Evolutionary conservation across 805 yeast species (phyloP).

Genomic region (Candida fluviatilis): DNA sequence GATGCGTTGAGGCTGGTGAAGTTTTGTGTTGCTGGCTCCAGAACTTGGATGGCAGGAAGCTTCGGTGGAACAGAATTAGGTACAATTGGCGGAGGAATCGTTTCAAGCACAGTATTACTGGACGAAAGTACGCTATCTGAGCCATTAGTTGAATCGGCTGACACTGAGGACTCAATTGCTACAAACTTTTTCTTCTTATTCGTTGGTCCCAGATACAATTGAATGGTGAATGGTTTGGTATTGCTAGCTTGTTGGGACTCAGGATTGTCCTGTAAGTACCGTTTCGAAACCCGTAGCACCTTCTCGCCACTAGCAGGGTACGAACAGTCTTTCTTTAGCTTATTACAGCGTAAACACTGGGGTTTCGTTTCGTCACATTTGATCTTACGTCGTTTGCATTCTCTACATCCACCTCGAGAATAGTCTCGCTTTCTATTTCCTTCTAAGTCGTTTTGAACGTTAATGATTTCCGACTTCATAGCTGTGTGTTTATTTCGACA

Average conservation of each 20-base stretch:
- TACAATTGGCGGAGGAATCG: neutral
- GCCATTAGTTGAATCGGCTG: no score
- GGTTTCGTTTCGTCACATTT: constrained; percentile 39
- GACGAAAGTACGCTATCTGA: no score
- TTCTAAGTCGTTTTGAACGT: constrained; percentile 2
- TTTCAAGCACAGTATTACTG: no score
- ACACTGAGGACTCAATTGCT: neutral
- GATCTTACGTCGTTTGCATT: constrained; percentile 41
- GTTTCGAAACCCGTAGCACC: constrained; percentile 27
- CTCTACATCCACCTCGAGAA: constrained; percentile 37
- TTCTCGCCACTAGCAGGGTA: constrained; percentile 35
- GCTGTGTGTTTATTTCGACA: neutral
- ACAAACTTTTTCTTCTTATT: neutral
- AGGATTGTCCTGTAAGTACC: constrained; percentile 5
- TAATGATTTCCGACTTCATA: constrained; percentile 2
- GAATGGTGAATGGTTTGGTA: constrained; percentile 11
- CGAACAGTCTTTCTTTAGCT: constrained; percentile 30
- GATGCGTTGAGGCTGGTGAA: neutral
- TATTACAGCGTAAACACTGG: constrained; percentile 32
- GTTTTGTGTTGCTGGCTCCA: neutral
- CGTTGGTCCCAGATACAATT: constrained; percentile 11
- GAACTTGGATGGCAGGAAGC: neutral
- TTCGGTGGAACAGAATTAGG: neutral
- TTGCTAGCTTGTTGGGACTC: neutral
- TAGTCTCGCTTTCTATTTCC: constrained; percentile 14